A percentile compares a stretch with the other conserved stretches of the same genome.
These are phyloP conservation scores for Erysiphe pulchra DNA, from an alignment of 2,329 filamentous ascomycete genomes.

Conservation along the genomic window DNA sequence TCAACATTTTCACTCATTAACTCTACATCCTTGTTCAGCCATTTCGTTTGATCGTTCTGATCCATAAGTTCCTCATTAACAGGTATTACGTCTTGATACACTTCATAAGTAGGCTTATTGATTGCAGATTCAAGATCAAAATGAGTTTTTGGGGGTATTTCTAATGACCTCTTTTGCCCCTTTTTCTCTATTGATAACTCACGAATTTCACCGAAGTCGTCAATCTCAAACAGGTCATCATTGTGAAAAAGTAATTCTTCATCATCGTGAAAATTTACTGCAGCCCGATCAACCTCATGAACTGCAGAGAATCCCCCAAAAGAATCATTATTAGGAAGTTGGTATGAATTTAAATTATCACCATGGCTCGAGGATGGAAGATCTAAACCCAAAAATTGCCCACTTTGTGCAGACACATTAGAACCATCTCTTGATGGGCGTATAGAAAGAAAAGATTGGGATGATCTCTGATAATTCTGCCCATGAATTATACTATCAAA, in stretches of 20 bases:
- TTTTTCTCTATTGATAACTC: slow-evolving; percentile 16
- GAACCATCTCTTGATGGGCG: slow-evolving; percentile 7
- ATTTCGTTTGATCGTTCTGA: not conserved
- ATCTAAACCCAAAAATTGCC: slow-evolving; percentile 18
- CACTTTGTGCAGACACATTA: slow-evolving; percentile 4
- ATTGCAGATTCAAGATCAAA: slow-evolving; percentile 12
- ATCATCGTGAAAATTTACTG: slow-evolving; percentile 14
- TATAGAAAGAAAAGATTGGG: slow-evolving; percentile 13
- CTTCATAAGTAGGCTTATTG: slow-evolving; percentile 16
- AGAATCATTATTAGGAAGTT: slow-evolving; percentile 8
- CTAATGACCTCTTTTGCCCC: slow-evolving; percentile 4
- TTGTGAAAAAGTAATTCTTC: slow-evolving; percentile 19
- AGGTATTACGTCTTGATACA: slow-evolving; percentile 16
- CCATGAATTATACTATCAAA: slow-evolving; percentile 15
- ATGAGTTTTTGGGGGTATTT: slow-evolving; percentile 2
- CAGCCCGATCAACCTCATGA: slow-evolving; percentile 7
- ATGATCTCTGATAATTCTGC: slow-evolving; percentile 8
- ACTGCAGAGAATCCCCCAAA: slow-evolving; percentile 14
- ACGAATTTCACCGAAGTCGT: slow-evolving; percentile 31
- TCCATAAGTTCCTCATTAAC: not conserved
- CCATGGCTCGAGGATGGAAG: slow-evolving; percentile 22
- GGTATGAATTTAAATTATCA: slow-evolving; percentile 10
- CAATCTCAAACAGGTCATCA: slow-evolving; percentile 33
- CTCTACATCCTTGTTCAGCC: not conserved
- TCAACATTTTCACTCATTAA: slow-evolving; percentile 8